A percentile compares a stretch with the other conserved stretches of the same genome.
Conservation (phyloP, 2,329 filamentous ascomycete species). For the Aureobasidium sp. region DNA sequence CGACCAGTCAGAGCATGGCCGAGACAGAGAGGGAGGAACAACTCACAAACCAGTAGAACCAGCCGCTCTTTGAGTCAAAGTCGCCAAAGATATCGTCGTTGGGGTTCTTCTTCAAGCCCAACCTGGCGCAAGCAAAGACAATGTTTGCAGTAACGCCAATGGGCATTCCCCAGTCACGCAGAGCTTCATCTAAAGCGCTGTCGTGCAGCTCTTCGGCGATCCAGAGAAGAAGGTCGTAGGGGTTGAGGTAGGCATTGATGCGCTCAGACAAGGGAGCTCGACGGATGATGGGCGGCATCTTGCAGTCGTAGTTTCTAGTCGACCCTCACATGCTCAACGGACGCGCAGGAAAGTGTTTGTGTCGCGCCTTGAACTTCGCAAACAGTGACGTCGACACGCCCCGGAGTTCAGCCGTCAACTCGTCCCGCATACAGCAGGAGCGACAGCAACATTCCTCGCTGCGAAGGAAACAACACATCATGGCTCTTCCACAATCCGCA, state of each 20-base stretch:
- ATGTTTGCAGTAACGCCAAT: constrained; percentile 72
- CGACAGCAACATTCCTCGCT: neutral
- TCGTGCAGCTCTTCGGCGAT: constrained; percentile 88
- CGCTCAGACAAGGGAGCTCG: constrained; percentile 71
- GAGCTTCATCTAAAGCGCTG: constrained; percentile 75
- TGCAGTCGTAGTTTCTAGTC: neutral
- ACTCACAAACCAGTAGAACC: constrained; percentile 58
- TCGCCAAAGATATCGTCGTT: constrained; percentile 73
- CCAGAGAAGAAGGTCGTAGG: constrained; percentile 84
- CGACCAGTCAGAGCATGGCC: neutral
- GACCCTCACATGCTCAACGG: neutral
- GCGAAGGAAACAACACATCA: constrained; percentile 26
- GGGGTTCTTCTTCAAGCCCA: constrained; percentile 33
- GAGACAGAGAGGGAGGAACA: constrained; percentile 10
- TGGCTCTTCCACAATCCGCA: constrained; percentile 52
- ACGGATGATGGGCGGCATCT: constrained; percentile 71
- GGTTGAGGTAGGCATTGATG: constrained; percentile 71
- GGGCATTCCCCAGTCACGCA: constrained; percentile 64
- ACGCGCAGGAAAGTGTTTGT: neutral
- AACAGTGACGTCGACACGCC: constrained; percentile 8
- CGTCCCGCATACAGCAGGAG: neutral
- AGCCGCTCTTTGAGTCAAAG: constrained; percentile 46
- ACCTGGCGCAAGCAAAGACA: constrained; percentile 63
- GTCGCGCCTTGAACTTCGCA: neutral
- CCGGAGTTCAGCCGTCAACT: neutral